Evolutionary conservation across 2,329 filamentous ascomycete species (phyloP).

Genomic region (Pseudofabraea citricarpa): DNA sequence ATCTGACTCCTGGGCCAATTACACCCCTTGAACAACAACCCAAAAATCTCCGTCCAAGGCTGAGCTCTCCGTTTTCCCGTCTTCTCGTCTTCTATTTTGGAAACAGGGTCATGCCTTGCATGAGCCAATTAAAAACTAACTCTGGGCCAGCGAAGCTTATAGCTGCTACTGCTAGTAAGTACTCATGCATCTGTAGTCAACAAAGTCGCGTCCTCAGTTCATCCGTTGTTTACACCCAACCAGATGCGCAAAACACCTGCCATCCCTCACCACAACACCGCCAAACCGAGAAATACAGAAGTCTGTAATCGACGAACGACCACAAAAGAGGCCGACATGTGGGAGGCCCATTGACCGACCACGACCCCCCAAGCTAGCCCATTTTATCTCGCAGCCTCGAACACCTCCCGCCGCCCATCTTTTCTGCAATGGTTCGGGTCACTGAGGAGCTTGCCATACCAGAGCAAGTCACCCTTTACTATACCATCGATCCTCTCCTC

Average conservation of each 20-base stretch:
- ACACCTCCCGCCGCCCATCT: neutral
- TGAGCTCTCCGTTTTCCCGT: too few relatives aligned
- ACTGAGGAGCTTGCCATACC: constrained; percentile 73
- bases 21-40: too few relatives aligned
- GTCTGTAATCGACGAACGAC: too few relatives aligned
- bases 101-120: too few relatives aligned
- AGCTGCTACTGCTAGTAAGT: too few relatives aligned
- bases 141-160: too few relatives aligned
- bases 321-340: constrained; percentile 20
- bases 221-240: constrained; percentile 1
- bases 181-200: too few relatives aligned
- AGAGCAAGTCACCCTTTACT: constrained; percentile 79
- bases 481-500: constrained; percentile 79
- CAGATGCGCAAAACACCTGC: constrained; percentile 5
- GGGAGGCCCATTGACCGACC: constrained; percentile 21
- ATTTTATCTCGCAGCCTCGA: neutral
- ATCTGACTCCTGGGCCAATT: too few relatives aligned
- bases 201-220: too few relatives aligned
- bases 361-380: constrained; percentile 10
- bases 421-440: constrained; percentile 72
- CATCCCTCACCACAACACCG: constrained; percentile 7
- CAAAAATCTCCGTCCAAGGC: too few relatives aligned
- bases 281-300: neutral
- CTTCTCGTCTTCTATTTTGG: too few relatives aligned
- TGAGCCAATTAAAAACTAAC: too few relatives aligned